Evolutionary conservation across 345 rosid genomes (phyloP).

Genomic region (Kandelia obovata): DNA sequence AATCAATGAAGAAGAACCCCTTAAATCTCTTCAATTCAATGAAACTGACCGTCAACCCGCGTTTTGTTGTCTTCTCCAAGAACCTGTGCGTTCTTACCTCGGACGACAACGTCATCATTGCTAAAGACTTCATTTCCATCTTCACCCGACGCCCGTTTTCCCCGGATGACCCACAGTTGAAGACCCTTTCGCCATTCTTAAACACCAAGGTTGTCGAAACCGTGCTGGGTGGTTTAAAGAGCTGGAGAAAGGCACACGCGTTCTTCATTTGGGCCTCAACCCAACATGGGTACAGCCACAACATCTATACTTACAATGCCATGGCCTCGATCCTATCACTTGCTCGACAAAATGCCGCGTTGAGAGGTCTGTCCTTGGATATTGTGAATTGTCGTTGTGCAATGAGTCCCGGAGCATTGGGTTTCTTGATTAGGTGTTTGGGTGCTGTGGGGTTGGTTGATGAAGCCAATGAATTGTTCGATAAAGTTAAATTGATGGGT

Average conservation of each 20-base stretch:
- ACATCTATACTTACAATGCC: constrained; percentile 68
- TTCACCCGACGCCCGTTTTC: constrained; percentile 53
- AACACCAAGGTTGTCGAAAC: constrained; percentile 60
- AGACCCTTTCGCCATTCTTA: constrained; percentile 47
- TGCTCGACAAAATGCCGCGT: constrained; percentile 85
- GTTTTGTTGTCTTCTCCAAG: constrained; percentile 17
- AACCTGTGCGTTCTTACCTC: constrained; percentile 24
- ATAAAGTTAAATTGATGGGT: constrained; percentile 48
- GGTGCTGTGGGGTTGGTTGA: constrained; percentile 59
- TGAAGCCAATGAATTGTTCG: constrained; percentile 67
- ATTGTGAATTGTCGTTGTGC: constrained; percentile 48
- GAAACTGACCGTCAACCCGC: neutral
- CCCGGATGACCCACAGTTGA: constrained; percentile 44
- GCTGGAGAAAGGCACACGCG: constrained; percentile 49
- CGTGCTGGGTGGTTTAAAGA: constrained; percentile 45
- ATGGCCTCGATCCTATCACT: constrained; percentile 82
- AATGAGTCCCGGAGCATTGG: constrained; percentile 79
- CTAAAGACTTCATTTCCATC: constrained; percentile 40
- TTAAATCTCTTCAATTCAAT: constrained; percentile 19
- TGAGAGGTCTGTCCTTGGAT: constrained; percentile 46
- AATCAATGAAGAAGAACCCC: neutral
- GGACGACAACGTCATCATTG: constrained; percentile 31
- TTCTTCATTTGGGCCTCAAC: constrained; percentile 73
- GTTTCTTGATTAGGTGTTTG: constrained; percentile 71
- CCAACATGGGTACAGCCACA: constrained; percentile 59